Evolutionary conservation across 73 alveolate species (phyloP).

Genomic region (Effrenium voratum): DNA sequence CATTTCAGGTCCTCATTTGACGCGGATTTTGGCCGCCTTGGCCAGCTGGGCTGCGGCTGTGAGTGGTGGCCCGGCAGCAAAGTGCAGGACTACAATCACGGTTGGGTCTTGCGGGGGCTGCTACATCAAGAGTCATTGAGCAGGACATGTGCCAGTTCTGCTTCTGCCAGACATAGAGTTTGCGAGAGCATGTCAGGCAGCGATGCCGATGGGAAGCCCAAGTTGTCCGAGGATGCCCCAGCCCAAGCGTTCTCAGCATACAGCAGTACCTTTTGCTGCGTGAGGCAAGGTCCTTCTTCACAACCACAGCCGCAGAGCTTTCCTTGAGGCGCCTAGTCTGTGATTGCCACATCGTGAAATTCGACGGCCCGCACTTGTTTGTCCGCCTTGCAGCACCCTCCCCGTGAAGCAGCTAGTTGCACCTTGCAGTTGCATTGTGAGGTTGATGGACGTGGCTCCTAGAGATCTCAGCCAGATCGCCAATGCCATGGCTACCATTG

Average conservation of each 20-base stretch:
- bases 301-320: constrained; percentile 72
- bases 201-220: constrained; percentile 74
- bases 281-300: constrained; percentile 71
- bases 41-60: constrained; percentile 81
- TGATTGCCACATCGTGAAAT: no score
- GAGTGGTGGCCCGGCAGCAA: constrained; percentile 47
- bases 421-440: no score
- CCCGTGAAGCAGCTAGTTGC: no score
- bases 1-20: constrained; percentile 54
- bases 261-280: background rate
- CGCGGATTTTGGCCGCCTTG: constrained; percentile 75
- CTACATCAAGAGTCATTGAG: background rate
- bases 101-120: background rate
- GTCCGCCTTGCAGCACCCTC: no score
- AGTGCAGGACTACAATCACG: background rate
- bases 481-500: constrained; percentile 87
- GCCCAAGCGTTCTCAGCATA: background rate
- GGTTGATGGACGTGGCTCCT: constrained; percentile 86
- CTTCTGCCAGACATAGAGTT: background rate
- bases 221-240: constrained; percentile 68
- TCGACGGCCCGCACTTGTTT: no score
- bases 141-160: background rate
- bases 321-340: constrained; percentile 83
- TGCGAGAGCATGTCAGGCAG: constrained; percentile 34
- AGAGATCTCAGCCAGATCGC: constrained; percentile 79